A percentile compares a stretch with the other conserved stretches of the same genome.
These are phyloP conservation scores for Triticum timopheevii DNA, from an alignment of 176 grass and related monocot species.

Conservation along the genomic window DNA sequence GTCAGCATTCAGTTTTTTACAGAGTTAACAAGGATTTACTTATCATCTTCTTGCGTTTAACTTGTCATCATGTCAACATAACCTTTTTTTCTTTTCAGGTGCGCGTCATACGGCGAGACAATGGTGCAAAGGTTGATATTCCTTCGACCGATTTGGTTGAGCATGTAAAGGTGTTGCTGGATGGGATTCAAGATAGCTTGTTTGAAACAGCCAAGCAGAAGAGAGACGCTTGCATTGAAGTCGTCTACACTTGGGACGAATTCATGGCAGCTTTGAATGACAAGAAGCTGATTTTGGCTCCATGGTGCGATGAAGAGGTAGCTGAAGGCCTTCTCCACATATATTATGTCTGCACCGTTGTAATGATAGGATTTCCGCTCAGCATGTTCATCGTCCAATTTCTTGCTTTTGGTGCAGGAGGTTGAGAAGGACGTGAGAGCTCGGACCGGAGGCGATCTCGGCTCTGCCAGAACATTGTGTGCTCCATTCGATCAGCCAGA, in stretches of 20 bases:
- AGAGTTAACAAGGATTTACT: slow-evolving; percentile 8
- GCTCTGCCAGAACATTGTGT: slow-evolving; percentile 61
- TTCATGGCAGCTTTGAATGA: slow-evolving; percentile 54
- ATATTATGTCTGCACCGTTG: background rate
- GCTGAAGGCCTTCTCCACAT: background rate
- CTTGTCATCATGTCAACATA: too few species aligned
- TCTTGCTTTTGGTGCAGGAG: slow-evolving; percentile 30
- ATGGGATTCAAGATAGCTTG: slow-evolving; percentile 57
- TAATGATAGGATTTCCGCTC: background rate
- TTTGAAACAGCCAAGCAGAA: slow-evolving; percentile 73
- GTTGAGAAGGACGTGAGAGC: slow-evolving; percentile 60
- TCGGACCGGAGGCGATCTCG: slow-evolving; percentile 55
- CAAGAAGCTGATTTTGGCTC: slow-evolving; percentile 72
- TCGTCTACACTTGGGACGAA: slow-evolving; percentile 81
- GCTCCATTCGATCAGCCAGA: slow-evolving; percentile 65
- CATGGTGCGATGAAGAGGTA: slow-evolving; percentile 92
- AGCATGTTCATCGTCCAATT: background rate
- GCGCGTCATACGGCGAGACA: slow-evolving; percentile 62
- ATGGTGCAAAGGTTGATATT: slow-evolving; percentile 71
- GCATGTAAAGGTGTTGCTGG: slow-evolving; percentile 53
- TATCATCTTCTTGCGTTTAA: background rate
- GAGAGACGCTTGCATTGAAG: slow-evolving; percentile 75
- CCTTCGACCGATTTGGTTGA: slow-evolving; percentile 54
- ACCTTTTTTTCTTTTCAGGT: too few species aligned
- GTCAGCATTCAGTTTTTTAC: background rate